Conservation (phyloP, 2,329 filamentous ascomycete species). For the Stemphylium lycopersici region DNA sequence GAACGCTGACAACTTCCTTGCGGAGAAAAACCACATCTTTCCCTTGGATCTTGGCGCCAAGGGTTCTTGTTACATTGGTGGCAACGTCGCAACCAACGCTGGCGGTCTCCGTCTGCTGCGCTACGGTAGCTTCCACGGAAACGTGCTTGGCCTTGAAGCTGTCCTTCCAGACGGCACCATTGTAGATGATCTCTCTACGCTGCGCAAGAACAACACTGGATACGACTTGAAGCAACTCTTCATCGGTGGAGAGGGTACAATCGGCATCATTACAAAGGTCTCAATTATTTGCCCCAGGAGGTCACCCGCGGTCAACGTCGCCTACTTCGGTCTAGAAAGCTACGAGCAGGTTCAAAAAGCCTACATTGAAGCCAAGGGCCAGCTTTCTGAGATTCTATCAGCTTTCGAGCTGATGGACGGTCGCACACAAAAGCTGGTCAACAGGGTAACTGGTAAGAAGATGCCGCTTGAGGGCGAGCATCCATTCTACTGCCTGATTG, state of each 20-base stretch:
- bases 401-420: conserved; percentile 98
- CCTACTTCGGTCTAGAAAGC: conserved; percentile 88
- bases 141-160: conserved; percentile 87
- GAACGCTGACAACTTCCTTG: conserved; percentile 82
- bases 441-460: conserved; percentile 73
- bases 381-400: conserved; percentile 92
- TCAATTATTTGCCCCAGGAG: conserved; percentile 89
- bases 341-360: conserved; percentile 88
- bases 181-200: conserved; percentile 82
- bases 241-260: conserved; percentile 92
- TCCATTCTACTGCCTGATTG: conserved; percentile 95
- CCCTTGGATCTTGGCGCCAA: conserved; percentile 97
- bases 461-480: conserved; percentile 81
- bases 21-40: conserved; percentile 85
- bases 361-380: conserved; percentile 85
- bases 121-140: conserved; percentile 94
- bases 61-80: conserved; percentile 94
- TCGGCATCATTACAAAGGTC: conserved; percentile 90
- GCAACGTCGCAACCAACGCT: conserved; percentile 94
- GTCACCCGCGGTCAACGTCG: conserved; percentile 88
- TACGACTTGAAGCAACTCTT: conserved; percentile 98
- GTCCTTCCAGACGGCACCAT: conserved; percentile 93
- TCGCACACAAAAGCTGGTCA: conserved; percentile 70
- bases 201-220: conserved; percentile 98
- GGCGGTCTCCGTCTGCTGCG: conserved; percentile 87